A percentile compares a stretch with the other conserved stretches of the same genome.
Evolutionary conservation across 768 basidiomycete genomes (phyloP).

Genomic region (Infundibulicybe gibba): DNA sequence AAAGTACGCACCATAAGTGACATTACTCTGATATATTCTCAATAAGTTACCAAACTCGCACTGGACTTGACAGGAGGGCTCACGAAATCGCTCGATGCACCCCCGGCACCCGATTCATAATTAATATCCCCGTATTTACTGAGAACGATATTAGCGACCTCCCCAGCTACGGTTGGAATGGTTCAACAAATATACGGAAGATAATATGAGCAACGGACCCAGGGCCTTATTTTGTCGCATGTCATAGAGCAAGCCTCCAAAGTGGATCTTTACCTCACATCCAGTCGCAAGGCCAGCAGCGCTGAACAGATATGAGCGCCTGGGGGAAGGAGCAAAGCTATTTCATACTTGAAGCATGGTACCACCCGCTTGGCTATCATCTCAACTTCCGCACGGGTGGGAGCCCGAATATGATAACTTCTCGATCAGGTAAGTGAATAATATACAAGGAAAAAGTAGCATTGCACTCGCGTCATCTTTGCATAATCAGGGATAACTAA

Average conservation of each 20-base stretch:
- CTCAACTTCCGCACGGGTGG: constrained; percentile 57
- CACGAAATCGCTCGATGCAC: constrained; percentile 83
- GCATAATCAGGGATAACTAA: constrained; percentile 83
- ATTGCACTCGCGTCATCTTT: constrained; percentile 52
- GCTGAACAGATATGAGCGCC: constrained; percentile 5
- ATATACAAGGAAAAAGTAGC: background rate
- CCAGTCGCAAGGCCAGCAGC: constrained; percentile 18
- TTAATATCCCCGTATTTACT: constrained; percentile 62
- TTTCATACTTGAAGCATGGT: constrained; percentile 46
- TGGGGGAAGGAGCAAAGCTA: background rate
- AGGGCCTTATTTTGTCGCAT: constrained; percentile 33
- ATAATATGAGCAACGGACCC: constrained; percentile 25
- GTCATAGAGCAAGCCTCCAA: constrained; percentile 17
- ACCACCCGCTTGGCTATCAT: constrained; percentile 55
- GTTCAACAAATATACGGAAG: background rate
- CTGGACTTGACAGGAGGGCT: constrained; percentile 20
- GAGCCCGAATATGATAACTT: constrained; percentile 74
- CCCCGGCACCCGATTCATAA: constrained; percentile 62
- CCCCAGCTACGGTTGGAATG: constrained; percentile 40
- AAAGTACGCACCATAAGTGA: constrained; percentile 58
- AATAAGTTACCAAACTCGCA: background rate
- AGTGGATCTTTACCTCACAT: constrained; percentile 13
- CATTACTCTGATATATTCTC: constrained; percentile 50
- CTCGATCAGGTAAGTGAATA: background rate
- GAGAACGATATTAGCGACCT: constrained; percentile 57